phyloP scores from a whole-genome alignment of 495 filamentous ascomycete genomes.

The Annulohypoxylon maeteangense region DNA sequence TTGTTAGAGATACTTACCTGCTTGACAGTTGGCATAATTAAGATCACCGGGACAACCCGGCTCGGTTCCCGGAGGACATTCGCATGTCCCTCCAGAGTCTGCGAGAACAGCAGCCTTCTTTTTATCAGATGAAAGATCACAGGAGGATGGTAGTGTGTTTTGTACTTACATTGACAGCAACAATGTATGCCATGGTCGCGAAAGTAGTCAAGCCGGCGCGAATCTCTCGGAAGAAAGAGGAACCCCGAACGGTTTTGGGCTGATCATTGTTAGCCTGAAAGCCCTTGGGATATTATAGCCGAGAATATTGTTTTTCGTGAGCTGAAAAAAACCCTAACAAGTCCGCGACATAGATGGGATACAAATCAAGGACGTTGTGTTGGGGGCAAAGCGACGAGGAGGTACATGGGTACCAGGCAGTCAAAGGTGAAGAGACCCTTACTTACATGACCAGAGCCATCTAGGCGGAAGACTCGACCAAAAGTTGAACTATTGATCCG shows the following conservation, averaged over 20 bases:
- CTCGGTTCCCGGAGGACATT: constrained; percentile 62
- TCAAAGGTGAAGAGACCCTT: constrained; percentile 18
- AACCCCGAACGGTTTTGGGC: constrained; percentile 65
- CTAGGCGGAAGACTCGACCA: constrained; percentile 76
- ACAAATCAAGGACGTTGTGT: constrained; percentile 4
- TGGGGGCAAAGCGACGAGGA: neutral
- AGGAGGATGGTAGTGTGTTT: neutral
- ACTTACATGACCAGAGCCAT: constrained; percentile 74
- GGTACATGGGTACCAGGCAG: neutral
- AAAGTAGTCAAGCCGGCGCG: constrained; percentile 86
- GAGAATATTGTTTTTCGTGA: neutral
- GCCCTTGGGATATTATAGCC: neutral
- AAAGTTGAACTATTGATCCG: constrained; percentile 60
- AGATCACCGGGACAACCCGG: constrained; percentile 64
- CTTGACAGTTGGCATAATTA: constrained; percentile 68
- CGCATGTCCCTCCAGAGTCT: constrained; percentile 74
- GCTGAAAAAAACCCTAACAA: neutral
- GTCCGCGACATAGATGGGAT: constrained; percentile 1
- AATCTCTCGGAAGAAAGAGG: constrained; percentile 78
- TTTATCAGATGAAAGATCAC: constrained; percentile 53
- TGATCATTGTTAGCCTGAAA: constrained; percentile 50
- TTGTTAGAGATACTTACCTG: constrained; percentile 39
- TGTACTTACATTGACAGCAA: constrained; percentile 64
- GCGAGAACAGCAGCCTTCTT: constrained; percentile 64
- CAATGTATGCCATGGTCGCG: constrained; percentile 86